Conservation (phyloP, 768 basidiomycete genomes). For the Mycena olivaceomarginata region DNA sequence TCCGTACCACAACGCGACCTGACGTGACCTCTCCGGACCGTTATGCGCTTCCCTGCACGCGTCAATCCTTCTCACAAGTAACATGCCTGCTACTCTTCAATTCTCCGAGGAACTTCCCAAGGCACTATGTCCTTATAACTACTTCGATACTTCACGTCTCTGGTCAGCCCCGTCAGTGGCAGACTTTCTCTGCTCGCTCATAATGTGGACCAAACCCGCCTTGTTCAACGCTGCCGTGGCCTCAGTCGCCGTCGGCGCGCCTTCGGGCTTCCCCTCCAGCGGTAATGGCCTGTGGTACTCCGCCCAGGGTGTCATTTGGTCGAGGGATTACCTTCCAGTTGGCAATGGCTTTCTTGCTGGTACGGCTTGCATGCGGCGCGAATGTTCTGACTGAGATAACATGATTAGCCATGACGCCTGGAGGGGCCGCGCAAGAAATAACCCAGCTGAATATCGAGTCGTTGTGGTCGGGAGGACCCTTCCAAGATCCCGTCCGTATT, state of each 20-base stretch:
- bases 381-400: neutral
- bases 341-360: slow-evolving; percentile 86
- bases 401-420: slow-evolving; percentile 76
- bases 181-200: slow-evolving; percentile 9
- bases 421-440: slow-evolving; percentile 75
- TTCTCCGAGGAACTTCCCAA: slow-evolving; percentile 37
- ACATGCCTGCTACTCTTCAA: slow-evolving; percentile 15
- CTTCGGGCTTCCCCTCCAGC: slow-evolving; percentile 75
- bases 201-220: slow-evolving; percentile 26
- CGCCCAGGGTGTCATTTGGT: slow-evolving; percentile 72
- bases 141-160: neutral
- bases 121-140: neutral
- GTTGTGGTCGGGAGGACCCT: slow-evolving; percentile 86
- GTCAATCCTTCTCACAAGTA: neutral
- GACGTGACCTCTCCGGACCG: neutral
- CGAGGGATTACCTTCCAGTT: slow-evolving; percentile 77
- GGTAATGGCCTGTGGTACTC: slow-evolving; percentile 89
- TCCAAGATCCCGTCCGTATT: slow-evolving; percentile 73
- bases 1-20: neutral
- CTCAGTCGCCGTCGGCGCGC: slow-evolving; percentile 45
- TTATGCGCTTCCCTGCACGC: slow-evolving; percentile 13
- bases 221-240: slow-evolving; percentile 12
- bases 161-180: neutral
- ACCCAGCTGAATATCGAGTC: slow-evolving; percentile 86
- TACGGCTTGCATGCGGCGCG: slow-evolving; percentile 42